A percentile compares a stretch with the other conserved stretches of the same genome.
Evolutionary conservation across 306 rosid genomes (phyloP).

Genomic region (Rosa lucieae): DNA sequence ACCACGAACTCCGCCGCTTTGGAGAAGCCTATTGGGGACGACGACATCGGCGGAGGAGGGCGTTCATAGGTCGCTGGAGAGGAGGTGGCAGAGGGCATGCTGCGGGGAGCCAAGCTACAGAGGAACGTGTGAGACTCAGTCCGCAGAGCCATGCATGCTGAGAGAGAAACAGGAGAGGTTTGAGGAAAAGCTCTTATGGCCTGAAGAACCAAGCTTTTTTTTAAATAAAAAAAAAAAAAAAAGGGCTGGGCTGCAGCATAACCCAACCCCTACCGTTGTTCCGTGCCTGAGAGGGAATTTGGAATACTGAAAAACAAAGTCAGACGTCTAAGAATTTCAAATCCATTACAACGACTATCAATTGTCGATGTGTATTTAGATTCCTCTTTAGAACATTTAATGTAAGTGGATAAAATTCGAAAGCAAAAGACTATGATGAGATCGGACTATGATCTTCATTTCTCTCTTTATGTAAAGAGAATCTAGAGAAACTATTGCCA

Average conservation of each 20-base stretch:
- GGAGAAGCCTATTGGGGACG: neutral
- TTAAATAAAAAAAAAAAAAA: no score
- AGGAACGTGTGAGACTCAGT: no score
- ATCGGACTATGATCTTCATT: neutral
- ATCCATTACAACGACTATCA: neutral
- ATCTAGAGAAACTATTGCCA: neutral
- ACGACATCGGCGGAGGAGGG: neutral
- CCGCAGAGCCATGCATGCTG: no score
- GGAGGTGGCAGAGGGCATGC: no score
- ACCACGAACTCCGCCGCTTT: neutral
- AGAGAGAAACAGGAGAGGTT: no score
- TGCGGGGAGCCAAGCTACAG: no score
- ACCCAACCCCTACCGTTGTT: no score
- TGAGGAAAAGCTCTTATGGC: no score
- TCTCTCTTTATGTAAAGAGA: neutral
- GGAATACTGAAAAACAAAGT: neutral
- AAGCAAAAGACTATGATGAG: neutral
- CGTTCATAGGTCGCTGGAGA: no score
- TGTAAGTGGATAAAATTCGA: neutral
- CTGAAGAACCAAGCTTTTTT: no score
- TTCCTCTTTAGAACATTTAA: neutral
- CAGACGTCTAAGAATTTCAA: conserved; percentile 14
- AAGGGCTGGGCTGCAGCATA: no score
- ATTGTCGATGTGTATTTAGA: neutral
- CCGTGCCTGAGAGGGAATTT: conserved; percentile 3